Evolutionary conservation across 83 land plant genomes (phyloP).

Genomic region (Picea abies): DNA sequence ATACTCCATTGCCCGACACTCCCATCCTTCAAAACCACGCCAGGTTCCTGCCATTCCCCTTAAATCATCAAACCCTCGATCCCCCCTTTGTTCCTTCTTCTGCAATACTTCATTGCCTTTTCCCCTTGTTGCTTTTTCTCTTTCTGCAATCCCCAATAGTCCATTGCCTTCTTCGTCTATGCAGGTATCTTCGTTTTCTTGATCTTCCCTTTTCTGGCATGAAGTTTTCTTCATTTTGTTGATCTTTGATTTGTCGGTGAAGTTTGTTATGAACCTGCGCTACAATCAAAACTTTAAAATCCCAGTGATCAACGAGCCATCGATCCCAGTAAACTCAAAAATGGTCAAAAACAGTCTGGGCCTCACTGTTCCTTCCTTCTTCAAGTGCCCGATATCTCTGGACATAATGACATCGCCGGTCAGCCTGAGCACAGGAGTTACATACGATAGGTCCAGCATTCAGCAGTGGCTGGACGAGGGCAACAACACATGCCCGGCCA

Average conservation of each 20-base stretch:
- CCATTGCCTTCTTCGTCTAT: no score
- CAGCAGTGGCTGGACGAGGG: slow-evolving; percentile 65
- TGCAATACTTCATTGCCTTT: not conserved
- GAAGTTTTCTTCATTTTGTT: no score
- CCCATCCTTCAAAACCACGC: not conserved
- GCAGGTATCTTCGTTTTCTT: no score
- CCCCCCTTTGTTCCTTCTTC: slow-evolving; percentile 12
- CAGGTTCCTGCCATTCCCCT: not conserved
- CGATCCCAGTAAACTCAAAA: no score
- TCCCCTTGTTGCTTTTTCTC: not conserved
- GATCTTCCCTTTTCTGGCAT: no score
- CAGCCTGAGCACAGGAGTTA: slow-evolving; percentile 65
- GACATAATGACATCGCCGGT: slow-evolving; percentile 79
- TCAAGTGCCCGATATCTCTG: slow-evolving; percentile 74
- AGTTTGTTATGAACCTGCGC: no score
- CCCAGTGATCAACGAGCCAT: no score
- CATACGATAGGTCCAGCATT: slow-evolving; percentile 69
- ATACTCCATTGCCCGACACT: slow-evolving; percentile 1
- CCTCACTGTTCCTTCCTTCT: slow-evolving; percentile 48
- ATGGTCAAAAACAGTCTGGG: slow-evolving; percentile 23
- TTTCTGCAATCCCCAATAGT: no score
- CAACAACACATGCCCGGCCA: slow-evolving; percentile 71
- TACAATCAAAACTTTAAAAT: no score
- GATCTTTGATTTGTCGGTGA: no score
- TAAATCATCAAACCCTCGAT: not conserved